Percentiles rank a stretch among this genome's conserved stretches.
Evolutionary conservation across 164 flowering plant species (phyloP).

Genomic region (Nymphaea thermarum): DNA sequence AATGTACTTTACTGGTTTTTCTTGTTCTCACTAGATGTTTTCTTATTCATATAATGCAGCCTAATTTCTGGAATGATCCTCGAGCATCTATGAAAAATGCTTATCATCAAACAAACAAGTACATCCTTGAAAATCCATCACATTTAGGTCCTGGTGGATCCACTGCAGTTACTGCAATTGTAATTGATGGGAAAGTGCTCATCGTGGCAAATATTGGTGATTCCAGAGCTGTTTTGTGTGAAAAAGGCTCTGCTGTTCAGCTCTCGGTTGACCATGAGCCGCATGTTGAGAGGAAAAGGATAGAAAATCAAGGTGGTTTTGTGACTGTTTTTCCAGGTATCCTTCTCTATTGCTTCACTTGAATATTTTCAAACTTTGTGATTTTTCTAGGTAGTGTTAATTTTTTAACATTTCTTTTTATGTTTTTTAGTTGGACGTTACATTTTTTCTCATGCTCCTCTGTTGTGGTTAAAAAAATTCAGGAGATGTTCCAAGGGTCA

Average conservation of each 20-base stretch:
- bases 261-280: slow-evolving; percentile 66
- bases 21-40: background rate
- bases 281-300: slow-evolving; percentile 35
- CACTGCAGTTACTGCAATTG: slow-evolving; percentile 69
- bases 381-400: background rate
- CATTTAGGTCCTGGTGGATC: slow-evolving; percentile 63
- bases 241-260: slow-evolving; percentile 40
- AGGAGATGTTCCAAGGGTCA: slow-evolving; percentile 81
- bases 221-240: slow-evolving; percentile 51
- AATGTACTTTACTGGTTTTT: no score
- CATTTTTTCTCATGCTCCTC: no score
- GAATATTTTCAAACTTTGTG: background rate
- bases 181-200: slow-evolving; percentile 46
- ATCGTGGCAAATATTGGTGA: slow-evolving; percentile 66
- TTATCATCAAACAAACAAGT: slow-evolving; percentile 39
- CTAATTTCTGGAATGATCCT: slow-evolving; percentile 52
- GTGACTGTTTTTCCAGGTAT: slow-evolving; percentile 54
- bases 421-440: no score
- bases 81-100: slow-evolving; percentile 39
- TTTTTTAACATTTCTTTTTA: background rate
- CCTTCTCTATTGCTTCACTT: background rate
- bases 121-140: slow-evolving; percentile 34
- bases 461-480: slow-evolving; percentile 4
- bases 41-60: slow-evolving; percentile 19
- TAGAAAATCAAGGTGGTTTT: slow-evolving; percentile 59